Base-by-base conservation (phyloP, 768 basidiomycete species). In the Paxillus rubicundulus region DNA sequence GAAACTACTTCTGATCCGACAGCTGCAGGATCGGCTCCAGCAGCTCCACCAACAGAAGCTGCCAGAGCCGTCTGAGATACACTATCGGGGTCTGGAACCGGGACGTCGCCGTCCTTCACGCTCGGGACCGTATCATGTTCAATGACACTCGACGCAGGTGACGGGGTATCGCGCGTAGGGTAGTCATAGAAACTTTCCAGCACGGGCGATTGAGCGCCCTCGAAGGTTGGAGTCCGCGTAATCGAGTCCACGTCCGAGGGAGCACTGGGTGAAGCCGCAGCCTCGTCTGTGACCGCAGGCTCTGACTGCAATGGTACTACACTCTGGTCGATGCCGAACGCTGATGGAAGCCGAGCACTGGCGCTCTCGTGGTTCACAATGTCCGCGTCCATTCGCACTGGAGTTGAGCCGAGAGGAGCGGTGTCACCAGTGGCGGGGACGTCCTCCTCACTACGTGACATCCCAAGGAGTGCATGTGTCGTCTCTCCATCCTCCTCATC, bases 401-500 rank as follows among this genome's bases (percentile, higher is more conserved):
- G 33, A 14, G 33, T 33, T 12, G 33, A 33, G 33, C 2, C 33
- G 33, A 33, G 12, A 33, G 33, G 13, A 33, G 33, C 5, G 33
- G 10, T 33, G 16, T 46, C 45, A 27, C 27, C 24, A n/a, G 42
- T 16, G 6, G 44, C 20, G 9, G 32, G 24, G 1, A 12, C 17
- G 21, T 52, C 61, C 16, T 54, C 49, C 30, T 40, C 43, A 18
- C 6, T 34, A 2, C 34, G 61, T 2, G 40, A 33, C 3, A 28
- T 48, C 12, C 68, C 66, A 1, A 71, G 56, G 16, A 70, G 45
- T 21, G 68, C 70, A 7, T 60, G 58, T 3, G 66, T 69, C 27
- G 59, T 55, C 37, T 52, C 71, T 9, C 58, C 67, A 3, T 64
- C 70, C 1, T 71, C 73, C 1, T 72, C 72, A 2, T 65, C 69